Evolutionary conservation across 495 filamentous ascomycete genomes (phyloP), one percentile per base, ranked within the genome.

Genomic region (Clohesyomyces aquaticus): DNA sequence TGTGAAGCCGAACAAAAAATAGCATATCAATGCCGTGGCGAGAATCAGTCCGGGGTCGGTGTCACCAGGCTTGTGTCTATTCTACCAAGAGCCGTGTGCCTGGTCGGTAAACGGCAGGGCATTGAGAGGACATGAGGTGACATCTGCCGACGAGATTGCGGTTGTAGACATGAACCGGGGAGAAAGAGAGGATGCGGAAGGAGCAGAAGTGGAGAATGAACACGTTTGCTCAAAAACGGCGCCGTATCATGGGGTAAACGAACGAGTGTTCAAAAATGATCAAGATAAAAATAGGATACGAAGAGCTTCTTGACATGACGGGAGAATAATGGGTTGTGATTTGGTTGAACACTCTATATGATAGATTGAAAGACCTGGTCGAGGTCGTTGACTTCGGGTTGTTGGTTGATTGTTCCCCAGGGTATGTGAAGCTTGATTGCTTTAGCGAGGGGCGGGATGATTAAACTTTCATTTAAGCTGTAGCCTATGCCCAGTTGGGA

Each of bases 301-400:
- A 55, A 58, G 25, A 45, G 35, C 11, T 12, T 35, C 38, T 56
- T 55, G 63, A 56, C 59, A 38, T 58, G 53, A 63, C 57, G 32
- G 29, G 29, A 61, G 21, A 25, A 23, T n/a, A 0, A 19, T 32
- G 65, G 46, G 53, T 28, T 58, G 6, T 11, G 54, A 58, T 49
- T 46, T 3, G 22, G 56, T 48, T 42, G 47, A 18, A 41, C 22
- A 26, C 43, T 63, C 29, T 63, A 67, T 67, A 61, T 55, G 58
- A 67, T 67, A 67, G 45, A 67, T 67, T 67, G 54, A 18, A 54
- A 54, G 59, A 41, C 65, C 11, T 27, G 56, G 63, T 49, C 65
- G 65, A 67, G 65, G 65, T 67, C 65, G 23, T 61, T 41, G 26
- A 27, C 8, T 27, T 9, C 22, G 47, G 16, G 65, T 58, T 51